Evolutionary conservation across 2,329 filamentous ascomycete species (phyloP).

Genomic region (Pestalotiopsis sp.): DNA sequence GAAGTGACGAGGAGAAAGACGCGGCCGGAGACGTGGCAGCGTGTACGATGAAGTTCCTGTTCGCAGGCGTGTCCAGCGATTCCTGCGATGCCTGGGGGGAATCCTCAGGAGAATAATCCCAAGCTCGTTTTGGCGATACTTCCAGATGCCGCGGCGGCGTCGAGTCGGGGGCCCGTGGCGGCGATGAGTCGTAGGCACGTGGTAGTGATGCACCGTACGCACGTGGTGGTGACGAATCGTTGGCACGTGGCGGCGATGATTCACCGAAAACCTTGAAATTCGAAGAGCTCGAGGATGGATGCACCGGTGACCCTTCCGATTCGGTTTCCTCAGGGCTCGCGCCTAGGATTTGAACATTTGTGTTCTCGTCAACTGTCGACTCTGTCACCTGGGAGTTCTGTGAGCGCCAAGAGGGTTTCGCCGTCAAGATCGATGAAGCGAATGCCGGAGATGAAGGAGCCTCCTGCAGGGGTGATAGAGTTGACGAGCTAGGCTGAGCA

Average conservation of each 20-base stretch:
- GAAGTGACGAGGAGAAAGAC: constrained; percentile 34
- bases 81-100: neutral
- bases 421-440: constrained; percentile 24
- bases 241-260: constrained; percentile 41
- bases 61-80: constrained; percentile 33
- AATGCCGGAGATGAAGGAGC: constrained; percentile 18
- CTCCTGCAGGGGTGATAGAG: constrained; percentile 34
- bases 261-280: constrained; percentile 56
- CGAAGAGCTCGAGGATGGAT: constrained; percentile 44
- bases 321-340: constrained; percentile 44
- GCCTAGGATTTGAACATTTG: constrained; percentile 58
- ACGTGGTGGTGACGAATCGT: constrained; percentile 28
- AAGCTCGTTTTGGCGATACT: constrained; percentile 26
- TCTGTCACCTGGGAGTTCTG: constrained; percentile 44
- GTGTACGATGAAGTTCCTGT: constrained; percentile 56
- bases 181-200: constrained; percentile 15
- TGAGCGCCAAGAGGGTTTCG: constrained; percentile 42
- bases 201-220: constrained; percentile 27
- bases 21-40: constrained; percentile 45
- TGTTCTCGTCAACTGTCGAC: constrained; percentile 43
- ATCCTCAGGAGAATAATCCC: constrained; percentile 17
- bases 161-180: constrained; percentile 33
- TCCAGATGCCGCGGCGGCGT: constrained; percentile 46
- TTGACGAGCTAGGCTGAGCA: constrained; percentile 22
- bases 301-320: constrained; percentile 42